phyloP scores from a whole-genome alignment of 225 moss, liverwort and hornwort species.

The Straminergon stramineum region DNA sequence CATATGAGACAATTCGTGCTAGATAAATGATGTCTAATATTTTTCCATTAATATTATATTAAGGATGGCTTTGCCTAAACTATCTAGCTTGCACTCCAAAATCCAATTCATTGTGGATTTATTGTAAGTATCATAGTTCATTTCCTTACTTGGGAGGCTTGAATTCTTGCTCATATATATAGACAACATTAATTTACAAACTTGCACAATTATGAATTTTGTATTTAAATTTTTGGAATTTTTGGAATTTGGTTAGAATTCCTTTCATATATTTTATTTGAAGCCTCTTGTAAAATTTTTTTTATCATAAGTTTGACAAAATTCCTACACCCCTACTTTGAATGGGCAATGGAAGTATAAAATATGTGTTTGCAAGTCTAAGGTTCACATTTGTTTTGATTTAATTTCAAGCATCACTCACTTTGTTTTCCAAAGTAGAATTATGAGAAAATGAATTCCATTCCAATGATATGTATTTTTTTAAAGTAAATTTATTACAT shows the following conservation, averaged over 20 bases:
- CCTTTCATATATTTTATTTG: background rate
- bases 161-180: background rate
- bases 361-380: background rate
- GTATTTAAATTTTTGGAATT: background rate
- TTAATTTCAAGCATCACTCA: background rate
- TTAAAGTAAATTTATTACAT: background rate
- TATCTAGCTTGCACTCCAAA: no score
- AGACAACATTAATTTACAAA: no score
- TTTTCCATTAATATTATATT: no score
- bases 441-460: background rate
- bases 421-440: background rate
- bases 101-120: background rate
- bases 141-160: fast-evolving
- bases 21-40: background rate
- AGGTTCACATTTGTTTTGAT: background rate
- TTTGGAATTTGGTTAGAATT: background rate
- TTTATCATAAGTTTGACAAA: background rate
- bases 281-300: background rate
- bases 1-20: background rate
- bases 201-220: background rate
- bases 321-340: background rate
- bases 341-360: background rate
- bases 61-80: background rate
- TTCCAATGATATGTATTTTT: background rate
- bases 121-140: background rate